phyloP scores from a whole-genome alignment of 2,329 filamentous ascomycete species.

The Ceratocystis papillata region DNA sequence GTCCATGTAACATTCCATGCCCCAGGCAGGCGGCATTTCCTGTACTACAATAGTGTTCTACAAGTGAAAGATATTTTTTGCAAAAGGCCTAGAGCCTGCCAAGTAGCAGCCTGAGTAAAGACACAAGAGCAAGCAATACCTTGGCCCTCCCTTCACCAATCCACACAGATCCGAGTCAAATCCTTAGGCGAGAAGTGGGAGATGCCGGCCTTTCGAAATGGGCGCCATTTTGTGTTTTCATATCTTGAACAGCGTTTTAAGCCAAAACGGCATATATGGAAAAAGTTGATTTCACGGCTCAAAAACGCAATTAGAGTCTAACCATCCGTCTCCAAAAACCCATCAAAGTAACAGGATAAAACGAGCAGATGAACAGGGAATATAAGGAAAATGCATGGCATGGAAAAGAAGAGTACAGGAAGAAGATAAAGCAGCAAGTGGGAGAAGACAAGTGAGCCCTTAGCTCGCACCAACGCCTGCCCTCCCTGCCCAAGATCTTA shows the following conservation, averaged over 20 bases:
- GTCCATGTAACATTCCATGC: background rate
- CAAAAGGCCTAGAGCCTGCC: background rate
- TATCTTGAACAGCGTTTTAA: conserved; percentile 25
- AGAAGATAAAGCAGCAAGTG: conserved; percentile 8
- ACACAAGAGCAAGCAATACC: background rate
- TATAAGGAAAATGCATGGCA: conserved; percentile 18
- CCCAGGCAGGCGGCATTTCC: background rate
- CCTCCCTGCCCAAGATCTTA: background rate
- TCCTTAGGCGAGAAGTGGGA: background rate
- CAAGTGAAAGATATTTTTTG: background rate
- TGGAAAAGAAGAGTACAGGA: conserved; percentile 15
- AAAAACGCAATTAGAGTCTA: conserved; percentile 18
- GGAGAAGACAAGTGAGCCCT: conserved; percentile 13
- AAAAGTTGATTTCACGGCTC: conserved; percentile 17
- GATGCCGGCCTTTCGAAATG: background rate
- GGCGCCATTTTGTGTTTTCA: background rate
- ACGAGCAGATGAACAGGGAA: conserved; percentile 12
- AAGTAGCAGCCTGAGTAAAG: background rate
- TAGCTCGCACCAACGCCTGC: conserved; percentile 9
- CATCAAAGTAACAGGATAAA: conserved; percentile 16
- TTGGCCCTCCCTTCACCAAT: background rate
- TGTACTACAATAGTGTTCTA: background rate
- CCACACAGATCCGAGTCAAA: background rate
- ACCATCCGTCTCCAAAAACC: conserved; percentile 17
- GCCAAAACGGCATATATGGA: conserved; percentile 15